Base-by-base conservation (phyloP, 2,329 filamentous ascomycete species). In the Fusarium multiceps region DNA sequence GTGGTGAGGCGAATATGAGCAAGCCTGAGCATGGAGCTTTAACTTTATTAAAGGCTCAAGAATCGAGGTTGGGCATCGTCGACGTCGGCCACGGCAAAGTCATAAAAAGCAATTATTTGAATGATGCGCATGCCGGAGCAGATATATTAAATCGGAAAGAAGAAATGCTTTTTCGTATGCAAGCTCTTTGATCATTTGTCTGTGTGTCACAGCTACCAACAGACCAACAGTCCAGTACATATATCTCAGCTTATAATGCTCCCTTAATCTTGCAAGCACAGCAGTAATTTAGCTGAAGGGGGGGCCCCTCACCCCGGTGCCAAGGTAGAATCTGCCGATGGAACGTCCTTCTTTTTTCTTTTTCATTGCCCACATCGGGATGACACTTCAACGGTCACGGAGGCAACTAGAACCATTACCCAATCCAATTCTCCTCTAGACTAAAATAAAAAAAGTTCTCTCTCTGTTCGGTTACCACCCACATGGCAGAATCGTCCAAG, bases 401-500 rank as follows among this genome's bases (percentile, higher is more conserved):
- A 45, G 28, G 18, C 34, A 37, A n/a, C 34, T 37, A n/a, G 10
- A 37, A n/a, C 18, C 18, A 37, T 37, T 37, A 12, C 34, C 34
- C 34, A 37, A 37, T 37, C 32, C 32, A 37, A 18, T n/a, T n/a
- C 18, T 7, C 34, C 34, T 53, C 8, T n/a, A 53, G 30, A 41
- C 49, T 18, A 51, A 51, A 21, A 51, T 27, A 34, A 27, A 21
- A 25, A 25, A 27, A 41, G 23, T 20, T 41, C 23, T 25, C 34
- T 30, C 16, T 25, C 18, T 37, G 34, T 50, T 37, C n/a, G 16
- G 30, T 28, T 43, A 63, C 53, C 47, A 48, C 23, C 58, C 68
- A 73, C 69, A 73, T 68, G 71, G 66, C 47, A 16, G 28, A 43
- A 69, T 46, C 50, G 45, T 56, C 55, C 49, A 41, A 55, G 48